Base-by-base conservation (phyloP, 176 grass and related monocot species). In the Microstegium vimineum region DNA sequence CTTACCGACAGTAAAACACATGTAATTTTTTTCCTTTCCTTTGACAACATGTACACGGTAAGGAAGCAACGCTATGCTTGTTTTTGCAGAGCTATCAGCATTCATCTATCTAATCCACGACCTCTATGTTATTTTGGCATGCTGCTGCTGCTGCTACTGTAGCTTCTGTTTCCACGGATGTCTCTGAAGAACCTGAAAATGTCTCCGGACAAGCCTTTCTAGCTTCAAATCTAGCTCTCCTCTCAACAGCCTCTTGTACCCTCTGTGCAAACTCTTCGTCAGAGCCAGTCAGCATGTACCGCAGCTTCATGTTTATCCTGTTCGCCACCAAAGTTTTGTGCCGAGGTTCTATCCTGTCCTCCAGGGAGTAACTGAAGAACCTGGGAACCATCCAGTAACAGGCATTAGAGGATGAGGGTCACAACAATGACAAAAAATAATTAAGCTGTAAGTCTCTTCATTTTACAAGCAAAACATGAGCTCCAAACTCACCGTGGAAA, bases 361-460 rank as follows among this genome's bases (percentile, higher is more conserved):
- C 95, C 51, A 98, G 62, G 11, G 95, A 95, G 80, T 98, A 95
- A 71, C 95, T 98, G 86, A 98, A 93, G 64, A 98, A 98, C 62
- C 95, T 98, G 91, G 28, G 38, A 81, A 74, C 30, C 14, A 79
- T 47, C 35, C 23, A 81, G 1, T 34, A n/a, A 22, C 5, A 36
- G 52, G 31, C 79, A 76, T 20, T 54, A 25, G 40, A 11, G 67
- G 4, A n/a, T 65, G 9, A 69, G 69, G 8, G 7, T 11, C 26
- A 22, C 59, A 83, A 26, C 18, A 62, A 13, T 20, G 2, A 26
- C 25, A 36, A 73, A 2, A 15, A 16, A 15, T 10, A n/a, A 15
- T 4, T 54, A 73, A 31, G 8, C 13, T 70, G 57, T 28, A 5
- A 12, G 17, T 54, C 42, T 73, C 0, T 27, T 73, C 64, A 49